Evolutionary conservation across 805 yeast species (phyloP).

Genomic region (Hanseniaspora occidentalis): DNA sequence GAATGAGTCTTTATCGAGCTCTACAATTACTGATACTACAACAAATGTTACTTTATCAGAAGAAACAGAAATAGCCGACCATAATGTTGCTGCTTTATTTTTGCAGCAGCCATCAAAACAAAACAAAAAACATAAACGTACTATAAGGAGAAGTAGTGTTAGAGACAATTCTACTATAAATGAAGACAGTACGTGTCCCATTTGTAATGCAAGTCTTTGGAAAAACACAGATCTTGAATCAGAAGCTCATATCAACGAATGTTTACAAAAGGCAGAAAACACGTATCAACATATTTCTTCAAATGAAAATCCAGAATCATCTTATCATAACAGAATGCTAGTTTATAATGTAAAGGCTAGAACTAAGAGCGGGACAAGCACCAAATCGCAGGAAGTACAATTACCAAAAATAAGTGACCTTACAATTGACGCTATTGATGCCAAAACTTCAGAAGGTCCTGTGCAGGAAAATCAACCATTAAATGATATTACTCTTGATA

Average conservation of each 20-base stretch:
- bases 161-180: too few species aligned
- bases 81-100: neutral
- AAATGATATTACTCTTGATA: too few species aligned
- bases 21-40: neutral
- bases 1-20: constrained; percentile 2
- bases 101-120: too few species aligned
- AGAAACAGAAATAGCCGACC: neutral
- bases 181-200: constrained; percentile 28
- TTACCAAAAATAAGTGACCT: too few species aligned
- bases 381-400: too few species aligned
- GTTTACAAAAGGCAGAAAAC: constrained; percentile 49
- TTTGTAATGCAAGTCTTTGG: constrained; percentile 19
- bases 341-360: constrained; percentile 40
- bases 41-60: neutral
- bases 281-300: constrained; percentile 31
- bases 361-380: constrained; percentile 7
- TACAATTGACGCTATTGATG: too few species aligned
- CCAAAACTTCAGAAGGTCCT: too few species aligned
- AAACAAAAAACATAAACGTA: too few species aligned
- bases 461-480: too few species aligned
- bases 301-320: constrained; percentile 27
- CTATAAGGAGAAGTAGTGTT: too few species aligned
- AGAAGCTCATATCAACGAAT: constrained; percentile 59
- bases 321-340: constrained; percentile 59
- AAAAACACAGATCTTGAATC: constrained; percentile 20